Evolutionary conservation across 1,139 yeast species (phyloP), one percentile per base, ranked within the genome.

Genomic region (Taphrina sp.): DNA sequence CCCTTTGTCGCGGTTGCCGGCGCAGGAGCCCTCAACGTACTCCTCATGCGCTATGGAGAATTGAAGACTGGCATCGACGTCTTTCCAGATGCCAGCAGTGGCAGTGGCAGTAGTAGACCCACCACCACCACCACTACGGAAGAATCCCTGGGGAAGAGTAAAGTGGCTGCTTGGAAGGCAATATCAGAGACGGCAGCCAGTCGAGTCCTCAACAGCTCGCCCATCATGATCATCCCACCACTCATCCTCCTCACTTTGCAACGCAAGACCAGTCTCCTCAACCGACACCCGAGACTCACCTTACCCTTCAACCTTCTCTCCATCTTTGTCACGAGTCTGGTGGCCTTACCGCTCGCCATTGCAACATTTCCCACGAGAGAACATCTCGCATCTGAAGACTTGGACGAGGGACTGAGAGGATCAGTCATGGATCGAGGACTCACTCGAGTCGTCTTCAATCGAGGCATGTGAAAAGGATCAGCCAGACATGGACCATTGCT

Each of bases 1-100:
- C 98, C 98, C 3, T 92, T 92, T 72, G 97, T 97, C 1, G 98
- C 98, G 2, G 98, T 92, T 36, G 96, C 90, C 0, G 82, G 94
- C 46, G 98, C 98, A 0, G 97, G 97, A 67, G 76, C 90, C 35
- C 95, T 89, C 39, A 92, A 92, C 65, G 96, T 92, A 26, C 87
- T 87, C 66, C 76, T 94, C 62, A 92, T 92, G 98, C 82, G 98
- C 72, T 81, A 94, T 60, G 95, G 89, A 70, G 98, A 92, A 72
- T 82, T 92, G 24, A 81, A 81, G 64, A 85, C 85, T 68, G 98
- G 98, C 61, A 80, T 80, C 56, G 68, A 80, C 10, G 96, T 92
- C 3, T 87, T 74, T 64, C 33, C 20, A 3, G 37, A 49, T 12
- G 24, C 14, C 12, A 31, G 35, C 37, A 20, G 20, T 33, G 84